Conservation (phyloP, 1,139 yeast genomes). For the Debaryomyces coudertii region DNA sequence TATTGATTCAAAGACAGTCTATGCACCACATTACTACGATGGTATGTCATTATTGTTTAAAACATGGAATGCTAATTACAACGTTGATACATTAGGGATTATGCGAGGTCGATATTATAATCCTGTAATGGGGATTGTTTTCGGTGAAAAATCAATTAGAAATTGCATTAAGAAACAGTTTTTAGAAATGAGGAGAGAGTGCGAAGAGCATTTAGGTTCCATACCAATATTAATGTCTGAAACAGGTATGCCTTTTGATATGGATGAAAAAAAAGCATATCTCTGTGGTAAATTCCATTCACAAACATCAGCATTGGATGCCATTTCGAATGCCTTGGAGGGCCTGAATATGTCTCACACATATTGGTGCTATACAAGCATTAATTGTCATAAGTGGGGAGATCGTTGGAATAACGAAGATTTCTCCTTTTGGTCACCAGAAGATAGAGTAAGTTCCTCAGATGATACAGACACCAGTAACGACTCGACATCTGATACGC, state of each 20-base stretch:
- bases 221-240: slow-evolving; percentile 83
- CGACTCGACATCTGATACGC: neutral
- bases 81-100: slow-evolving; percentile 90
- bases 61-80: slow-evolving; percentile 73
- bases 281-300: slow-evolving; percentile 63
- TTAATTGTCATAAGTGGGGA: slow-evolving; percentile 79
- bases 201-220: slow-evolving; percentile 57
- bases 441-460: slow-evolving; percentile 43
- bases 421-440: slow-evolving; percentile 80
- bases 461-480: neutral
- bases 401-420: slow-evolving; percentile 95
- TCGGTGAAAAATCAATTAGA: slow-evolving; percentile 80
- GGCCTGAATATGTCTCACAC: slow-evolving; percentile 72
- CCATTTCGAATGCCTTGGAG: slow-evolving; percentile 77
- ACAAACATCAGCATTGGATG: slow-evolving; percentile 85
- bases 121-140: slow-evolving; percentile 75
- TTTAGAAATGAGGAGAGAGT: slow-evolving; percentile 63
- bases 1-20: slow-evolving; percentile 67
- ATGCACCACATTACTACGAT: slow-evolving; percentile 90
- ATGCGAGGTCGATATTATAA: slow-evolving; percentile 74
- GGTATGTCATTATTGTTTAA: slow-evolving; percentile 92
- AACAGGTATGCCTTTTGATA: slow-evolving; percentile 97
- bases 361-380: slow-evolving; percentile 80
- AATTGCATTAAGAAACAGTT: slow-evolving; percentile 72
- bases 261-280: slow-evolving; percentile 78